These are phyloP conservation scores for Aspergillaceae sp. DNA, from an alignment of 2,329 filamentous ascomycete species.

Conservation along the genomic window DNA sequence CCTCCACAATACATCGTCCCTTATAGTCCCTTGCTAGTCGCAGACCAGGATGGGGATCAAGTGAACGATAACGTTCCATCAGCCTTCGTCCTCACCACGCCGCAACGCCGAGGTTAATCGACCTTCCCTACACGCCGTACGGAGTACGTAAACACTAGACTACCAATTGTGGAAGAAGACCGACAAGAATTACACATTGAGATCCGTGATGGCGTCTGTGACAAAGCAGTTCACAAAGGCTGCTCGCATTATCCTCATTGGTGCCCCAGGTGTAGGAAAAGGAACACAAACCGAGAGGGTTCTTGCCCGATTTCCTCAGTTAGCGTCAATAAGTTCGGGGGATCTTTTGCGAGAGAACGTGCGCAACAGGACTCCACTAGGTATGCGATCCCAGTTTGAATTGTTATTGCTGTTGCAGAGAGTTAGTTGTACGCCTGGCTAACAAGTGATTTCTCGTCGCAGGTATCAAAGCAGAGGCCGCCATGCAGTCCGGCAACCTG, in stretches of 20 bases:
- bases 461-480: conserved; percentile 85
- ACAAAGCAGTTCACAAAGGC: conserved; percentile 59
- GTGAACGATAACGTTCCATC: conserved; percentile 3
- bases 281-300: conserved; percentile 90
- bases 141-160: no score
- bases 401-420: neutral
- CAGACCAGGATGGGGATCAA: conserved; percentile 5
- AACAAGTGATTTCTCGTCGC: conserved; percentile 7
- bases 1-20: no score
- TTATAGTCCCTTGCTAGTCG: no score
- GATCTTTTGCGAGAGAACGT: conserved; percentile 91
- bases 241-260: conserved; percentile 87
- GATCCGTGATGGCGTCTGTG: conserved; percentile 21
- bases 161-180: neutral
- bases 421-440: neutral
- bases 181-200: neutral
- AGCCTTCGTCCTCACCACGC: no score
- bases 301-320: conserved; percentile 74
- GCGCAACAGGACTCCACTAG: conserved; percentile 73
- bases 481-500: conserved; percentile 81
- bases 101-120: neutral
- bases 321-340: conserved; percentile 87
- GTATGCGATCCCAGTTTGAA: conserved; percentile 40
- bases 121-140: neutral
- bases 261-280: conserved; percentile 94